phyloP scores from a whole-genome alignment of 2,329 filamentous ascomycete species.

The Talaromyces sp. region DNA sequence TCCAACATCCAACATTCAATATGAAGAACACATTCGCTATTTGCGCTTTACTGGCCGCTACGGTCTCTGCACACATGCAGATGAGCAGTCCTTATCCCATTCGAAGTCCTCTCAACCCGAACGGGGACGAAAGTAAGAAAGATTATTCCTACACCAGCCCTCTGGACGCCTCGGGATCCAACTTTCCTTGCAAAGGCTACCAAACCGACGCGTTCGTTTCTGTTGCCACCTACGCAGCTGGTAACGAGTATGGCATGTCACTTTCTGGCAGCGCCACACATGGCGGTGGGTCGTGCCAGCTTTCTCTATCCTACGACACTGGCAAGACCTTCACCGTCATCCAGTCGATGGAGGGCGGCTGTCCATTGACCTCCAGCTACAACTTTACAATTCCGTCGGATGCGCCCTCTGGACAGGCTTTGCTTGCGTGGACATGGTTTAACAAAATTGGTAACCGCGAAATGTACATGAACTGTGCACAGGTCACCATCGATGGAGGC shows the following conservation, averaged over 20 bases:
- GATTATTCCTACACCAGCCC: constrained; percentile 73
- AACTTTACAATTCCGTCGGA: constrained; percentile 65
- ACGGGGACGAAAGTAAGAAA: constrained; percentile 44
- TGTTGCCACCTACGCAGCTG: constrained; percentile 61
- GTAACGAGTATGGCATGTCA: constrained; percentile 60
- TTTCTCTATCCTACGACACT: constrained; percentile 69
- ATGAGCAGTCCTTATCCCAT: constrained; percentile 55
- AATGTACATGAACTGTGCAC: constrained; percentile 84
- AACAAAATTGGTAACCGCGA: constrained; percentile 74
- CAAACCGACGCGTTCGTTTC: constrained; percentile 51
- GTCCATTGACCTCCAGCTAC: constrained; percentile 53
- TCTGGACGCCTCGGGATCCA: constrained; percentile 54
- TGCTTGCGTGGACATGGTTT: constrained; percentile 76
- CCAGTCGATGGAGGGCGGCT: constrained; percentile 59
- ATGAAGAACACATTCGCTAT: constrained; percentile 34
- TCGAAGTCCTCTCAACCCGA: constrained; percentile 49
- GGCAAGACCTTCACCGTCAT: constrained; percentile 68
- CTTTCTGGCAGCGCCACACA: constrained; percentile 62
- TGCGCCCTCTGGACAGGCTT: constrained; percentile 57
- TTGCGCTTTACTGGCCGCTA: constrained; percentile 32
- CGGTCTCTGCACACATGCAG: constrained; percentile 50
- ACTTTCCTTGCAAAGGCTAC: constrained; percentile 76
- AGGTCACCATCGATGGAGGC: constrained; percentile 55
- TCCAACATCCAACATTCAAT: constrained; percentile 17
- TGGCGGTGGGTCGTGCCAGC: constrained; percentile 71